Conservation (phyloP, 1,284 basidiomycete species). For the Marasmius oreades region DNA sequence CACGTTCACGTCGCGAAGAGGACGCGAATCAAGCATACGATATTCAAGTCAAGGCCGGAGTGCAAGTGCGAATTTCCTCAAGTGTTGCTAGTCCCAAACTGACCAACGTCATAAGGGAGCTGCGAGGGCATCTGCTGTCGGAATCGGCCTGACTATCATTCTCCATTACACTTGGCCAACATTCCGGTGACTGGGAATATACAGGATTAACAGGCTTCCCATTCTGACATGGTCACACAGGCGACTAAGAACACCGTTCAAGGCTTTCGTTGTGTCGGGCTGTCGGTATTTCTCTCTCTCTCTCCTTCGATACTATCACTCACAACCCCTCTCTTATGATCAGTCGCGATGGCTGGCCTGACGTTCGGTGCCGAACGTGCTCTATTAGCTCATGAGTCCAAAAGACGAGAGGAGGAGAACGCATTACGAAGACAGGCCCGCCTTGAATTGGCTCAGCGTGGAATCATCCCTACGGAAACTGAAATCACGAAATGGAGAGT, state of each 20-base stretch:
- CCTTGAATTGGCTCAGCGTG: constrained; percentile 68
- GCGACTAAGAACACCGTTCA: constrained; percentile 78
- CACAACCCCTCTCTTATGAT: not conserved
- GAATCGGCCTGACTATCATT: constrained; percentile 58
- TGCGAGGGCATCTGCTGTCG: constrained; percentile 42
- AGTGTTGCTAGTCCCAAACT: not conserved
- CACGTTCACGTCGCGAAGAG: constrained; percentile 42
- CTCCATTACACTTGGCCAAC: constrained; percentile 76
- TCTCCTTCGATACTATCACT: not conserved
- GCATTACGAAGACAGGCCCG: constrained; percentile 70
- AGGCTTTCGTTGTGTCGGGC: constrained; percentile 66
- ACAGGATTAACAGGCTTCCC: not conserved
- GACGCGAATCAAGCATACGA: constrained; percentile 52
- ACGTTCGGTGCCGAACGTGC: constrained; percentile 76
- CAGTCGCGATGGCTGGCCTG: constrained; percentile 66
- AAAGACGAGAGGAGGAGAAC: constrained; percentile 64
- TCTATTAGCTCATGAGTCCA: constrained; percentile 66
- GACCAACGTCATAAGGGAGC: constrained; percentile 46
- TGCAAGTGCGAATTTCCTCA: constrained; percentile 33
- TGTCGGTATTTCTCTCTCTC: constrained; percentile 36
- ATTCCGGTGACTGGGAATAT: constrained; percentile 55
- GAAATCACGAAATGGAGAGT: constrained; percentile 81
- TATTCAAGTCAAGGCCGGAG: constrained; percentile 51
- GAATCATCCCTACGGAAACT: constrained; percentile 77
- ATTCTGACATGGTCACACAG: constrained; percentile 31